Percentiles rank a stretch among this genome's conserved stretches.
These are phyloP conservation scores for Dioscorea zingiberensis DNA, from an alignment of 106 monocot species.

Conservation along the genomic window DNA sequence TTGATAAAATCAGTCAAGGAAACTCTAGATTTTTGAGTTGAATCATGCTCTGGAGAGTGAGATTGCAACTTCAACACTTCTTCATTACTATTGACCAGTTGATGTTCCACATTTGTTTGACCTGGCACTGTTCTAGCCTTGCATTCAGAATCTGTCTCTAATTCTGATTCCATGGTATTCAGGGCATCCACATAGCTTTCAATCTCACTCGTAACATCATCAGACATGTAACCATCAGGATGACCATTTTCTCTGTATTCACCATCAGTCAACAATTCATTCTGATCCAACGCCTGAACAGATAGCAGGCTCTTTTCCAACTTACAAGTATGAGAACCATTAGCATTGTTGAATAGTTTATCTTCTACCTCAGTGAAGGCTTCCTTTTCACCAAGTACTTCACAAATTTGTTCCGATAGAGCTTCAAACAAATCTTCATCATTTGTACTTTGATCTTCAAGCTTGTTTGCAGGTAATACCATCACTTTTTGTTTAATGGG, in stretches of 20 bases:
- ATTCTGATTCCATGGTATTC: conserved; percentile 65
- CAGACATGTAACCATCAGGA: conserved; percentile 43
- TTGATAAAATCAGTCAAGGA: background rate
- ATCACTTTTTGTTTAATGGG: conserved; percentile 12
- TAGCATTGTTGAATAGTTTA: background rate
- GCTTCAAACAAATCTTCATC: conserved; percentile 10
- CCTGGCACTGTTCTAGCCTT: conserved; percentile 20
- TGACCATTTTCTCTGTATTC: conserved; percentile 29
- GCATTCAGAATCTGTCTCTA: conserved; percentile 54
- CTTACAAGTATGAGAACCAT: conserved; percentile 3
- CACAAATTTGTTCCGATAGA: background rate
- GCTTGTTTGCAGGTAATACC: conserved; percentile 7
- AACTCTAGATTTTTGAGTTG: conserved; percentile 3
- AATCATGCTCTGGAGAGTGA: conserved; percentile 19
- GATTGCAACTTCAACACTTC: conserved; percentile 4
- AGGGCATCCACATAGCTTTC: conserved; percentile 86
- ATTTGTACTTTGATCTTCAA: conserved; percentile 5
- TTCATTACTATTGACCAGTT: conserved; percentile 6
- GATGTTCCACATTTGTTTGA: conserved; percentile 13
- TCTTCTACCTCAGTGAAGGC: conserved; percentile 6
- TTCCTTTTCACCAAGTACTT: conserved; percentile 9
- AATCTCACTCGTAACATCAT: conserved; percentile 69
- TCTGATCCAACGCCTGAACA: background rate
- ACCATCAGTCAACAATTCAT: conserved; percentile 16
- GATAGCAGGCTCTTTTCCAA: conserved; percentile 4